phyloP scores from a whole-genome alignment of 768 basidiomycete genomes.

The Suillus decipiens region DNA sequence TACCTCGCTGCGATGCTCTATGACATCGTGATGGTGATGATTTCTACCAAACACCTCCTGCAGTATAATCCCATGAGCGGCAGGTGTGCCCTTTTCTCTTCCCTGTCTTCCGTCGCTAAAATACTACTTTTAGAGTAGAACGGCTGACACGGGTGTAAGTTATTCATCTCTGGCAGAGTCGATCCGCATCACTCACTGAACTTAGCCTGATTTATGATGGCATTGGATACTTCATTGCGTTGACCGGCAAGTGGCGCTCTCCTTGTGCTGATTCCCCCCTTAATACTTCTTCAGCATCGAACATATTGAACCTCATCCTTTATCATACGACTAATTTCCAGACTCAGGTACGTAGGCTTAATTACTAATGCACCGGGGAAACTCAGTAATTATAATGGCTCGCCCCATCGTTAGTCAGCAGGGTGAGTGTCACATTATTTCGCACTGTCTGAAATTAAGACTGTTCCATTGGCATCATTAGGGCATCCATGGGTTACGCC shows the following conservation, averaged over 20 bases:
- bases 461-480: neutral
- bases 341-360: neutral
- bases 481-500: neutral
- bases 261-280: neutral
- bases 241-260: neutral
- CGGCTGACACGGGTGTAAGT: neutral
- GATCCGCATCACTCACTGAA: neutral
- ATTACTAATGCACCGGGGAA: neutral
- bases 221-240: neutral
- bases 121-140: neutral
- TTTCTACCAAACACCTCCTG: neutral
- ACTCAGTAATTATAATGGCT: neutral
- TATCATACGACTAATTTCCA: neutral
- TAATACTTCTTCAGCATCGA: neutral
- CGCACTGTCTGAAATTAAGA: neutral
- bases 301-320: neutral
- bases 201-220: neutral
- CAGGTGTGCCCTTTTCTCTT: neutral
- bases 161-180: neutral
- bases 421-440: neutral
- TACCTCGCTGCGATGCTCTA: constrained; percentile 60
- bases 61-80: neutral
- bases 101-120: neutral
- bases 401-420: neutral
- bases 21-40: constrained; percentile 49